Evolutionary conservation across 1,284 basidiomycete species (phyloP), one percentile per base, ranked within the genome.

Genomic region (Sanguinoderma infundibulare): DNA sequence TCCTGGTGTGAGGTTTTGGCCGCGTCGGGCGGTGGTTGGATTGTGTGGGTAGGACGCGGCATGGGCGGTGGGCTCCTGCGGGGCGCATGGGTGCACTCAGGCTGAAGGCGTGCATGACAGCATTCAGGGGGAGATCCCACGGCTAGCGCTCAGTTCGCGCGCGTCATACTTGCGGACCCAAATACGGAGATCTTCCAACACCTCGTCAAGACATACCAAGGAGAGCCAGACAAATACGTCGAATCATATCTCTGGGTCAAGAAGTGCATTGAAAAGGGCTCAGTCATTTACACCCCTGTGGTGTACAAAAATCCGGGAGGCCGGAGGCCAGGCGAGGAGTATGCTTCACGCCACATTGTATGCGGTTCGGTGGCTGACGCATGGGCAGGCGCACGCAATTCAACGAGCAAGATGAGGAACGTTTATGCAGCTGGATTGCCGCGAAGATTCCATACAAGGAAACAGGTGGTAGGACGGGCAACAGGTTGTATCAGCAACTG

Each of bases 271-370:
- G 89, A 90, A 66, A 86, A 81, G 63, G 84, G 87, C 1, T 69
- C 79, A 9, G 77, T 90, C 20, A 73, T 81, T 40, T 91, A 85
- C 65, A 91, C 90, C 1, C 89, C 89, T 0, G 75, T 90, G 32
- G 84, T 91, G 0, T 91, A 91, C 73, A 91, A 91, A 74, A 92
- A 93, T 66, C 89, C 89, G 12, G 91, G 91, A 26, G 91, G 91
- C 3, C 78, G 91, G 61, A 83, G 90, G 42, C 83, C 91, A 34
- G 91, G 91, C 42, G 90, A 91, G 81, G 90, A 92, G 91, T 92
- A 67, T 55, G 87, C 76, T 32, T 69, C 46, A 22, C 28, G 24
- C 28, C 28, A 24, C 40, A 26, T n/a, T 24, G 8, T n/a, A 12
- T 34, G 9, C 59, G 40, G 9, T 35, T 28, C 26, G 8, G 34